Evolutionary conservation across 192 early-diverging fungal species (phyloP).

Genomic region (Umbelopsis isabellina): DNA sequence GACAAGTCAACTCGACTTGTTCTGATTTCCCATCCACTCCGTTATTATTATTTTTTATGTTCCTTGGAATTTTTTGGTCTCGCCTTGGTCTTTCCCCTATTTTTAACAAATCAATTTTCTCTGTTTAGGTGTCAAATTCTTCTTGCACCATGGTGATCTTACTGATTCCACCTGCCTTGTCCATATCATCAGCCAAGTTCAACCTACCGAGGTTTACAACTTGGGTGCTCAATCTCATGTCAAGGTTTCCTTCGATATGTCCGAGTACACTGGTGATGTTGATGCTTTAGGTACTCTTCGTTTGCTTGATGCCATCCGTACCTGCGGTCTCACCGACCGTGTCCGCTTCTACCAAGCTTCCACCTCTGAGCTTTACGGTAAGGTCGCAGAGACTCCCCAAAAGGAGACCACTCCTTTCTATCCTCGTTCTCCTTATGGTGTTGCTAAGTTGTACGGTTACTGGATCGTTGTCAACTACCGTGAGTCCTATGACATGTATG

Average conservation of each 20-base stretch:
- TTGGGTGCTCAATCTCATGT: slow-evolving; percentile 78
- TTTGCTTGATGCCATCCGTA: slow-evolving; percentile 78
- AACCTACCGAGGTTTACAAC: slow-evolving; percentile 79
- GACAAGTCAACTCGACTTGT: neutral
- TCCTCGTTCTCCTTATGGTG: slow-evolving; percentile 80
- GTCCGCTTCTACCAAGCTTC: slow-evolving; percentile 70
- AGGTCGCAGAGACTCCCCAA: slow-evolving; percentile 76
- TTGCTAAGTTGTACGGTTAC: slow-evolving; percentile 81
- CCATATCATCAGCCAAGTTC: slow-evolving; percentile 72
- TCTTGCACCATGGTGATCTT: slow-evolving; percentile 80
- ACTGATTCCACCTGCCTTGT: slow-evolving; percentile 80
- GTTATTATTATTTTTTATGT: too few relatives aligned
- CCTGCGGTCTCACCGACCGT: slow-evolving; percentile 64
- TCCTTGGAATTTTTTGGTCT: neutral
- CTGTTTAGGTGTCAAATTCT: slow-evolving; percentile 60
- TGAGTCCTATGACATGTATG: slow-evolving; percentile 78
- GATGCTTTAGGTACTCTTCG: slow-evolving; percentile 80
- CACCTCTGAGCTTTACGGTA: slow-evolving; percentile 79
- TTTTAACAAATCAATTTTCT: too few relatives aligned
- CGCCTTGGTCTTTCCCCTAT: neutral
- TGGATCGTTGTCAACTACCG: slow-evolving; percentile 84
- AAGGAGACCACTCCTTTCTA: slow-evolving; percentile 84
- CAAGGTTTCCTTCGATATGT: slow-evolving; percentile 73
- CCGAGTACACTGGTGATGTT: slow-evolving; percentile 80
- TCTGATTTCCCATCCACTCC: neutral